Conservation (phyloP, 1,284 basidiomycete genomes). For the Lignosus rhinocerotis region DNA sequence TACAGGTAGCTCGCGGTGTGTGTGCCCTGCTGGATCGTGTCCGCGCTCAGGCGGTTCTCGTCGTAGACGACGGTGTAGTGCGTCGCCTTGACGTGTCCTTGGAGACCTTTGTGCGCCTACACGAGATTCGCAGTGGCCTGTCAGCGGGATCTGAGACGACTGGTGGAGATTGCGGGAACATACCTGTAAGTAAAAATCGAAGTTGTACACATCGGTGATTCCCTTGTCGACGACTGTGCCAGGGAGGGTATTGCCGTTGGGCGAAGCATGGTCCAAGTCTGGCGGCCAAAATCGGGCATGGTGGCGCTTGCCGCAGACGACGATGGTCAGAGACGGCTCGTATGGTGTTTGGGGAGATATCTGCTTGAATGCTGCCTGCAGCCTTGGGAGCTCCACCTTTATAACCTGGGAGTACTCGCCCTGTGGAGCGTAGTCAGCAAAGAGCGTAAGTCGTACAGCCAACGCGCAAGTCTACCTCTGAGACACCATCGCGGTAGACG, state of each 20-base stretch:
- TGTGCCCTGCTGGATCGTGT: slow-evolving; percentile 69
- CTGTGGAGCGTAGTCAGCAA: slow-evolving; percentile 34
- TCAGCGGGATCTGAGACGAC: no score
- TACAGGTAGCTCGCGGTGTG: slow-evolving; percentile 68
- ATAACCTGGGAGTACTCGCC: slow-evolving; percentile 68
- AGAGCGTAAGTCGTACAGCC: neutral
- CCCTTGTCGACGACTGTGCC: slow-evolving; percentile 78
- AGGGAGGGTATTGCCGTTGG: slow-evolving; percentile 70
- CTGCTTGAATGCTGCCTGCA: slow-evolving; percentile 57
- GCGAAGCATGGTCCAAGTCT: slow-evolving; percentile 45
- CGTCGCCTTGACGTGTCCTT: slow-evolving; percentile 66
- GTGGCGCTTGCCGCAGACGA: slow-evolving; percentile 80
- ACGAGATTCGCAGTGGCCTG: neutral
- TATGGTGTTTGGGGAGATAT: slow-evolving; percentile 50
- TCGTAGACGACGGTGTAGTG: slow-evolving; percentile 78
- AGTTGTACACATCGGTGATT: slow-evolving; percentile 67
- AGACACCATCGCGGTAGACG: slow-evolving; percentile 75
- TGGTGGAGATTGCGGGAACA: neutral
- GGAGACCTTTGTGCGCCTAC: slow-evolving; percentile 62
- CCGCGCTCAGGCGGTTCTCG: slow-evolving; percentile 61
- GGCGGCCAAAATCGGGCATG: slow-evolving; percentile 69
- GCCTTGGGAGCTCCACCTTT: slow-evolving; percentile 54
- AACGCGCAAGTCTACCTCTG: slow-evolving; percentile 49
- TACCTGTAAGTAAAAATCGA: slow-evolving; percentile 76
- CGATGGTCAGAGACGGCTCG: slow-evolving; percentile 63